Conservation (phyloP, 2,329 filamentous ascomycete species). For the Karstenula rhodostoma region DNA sequence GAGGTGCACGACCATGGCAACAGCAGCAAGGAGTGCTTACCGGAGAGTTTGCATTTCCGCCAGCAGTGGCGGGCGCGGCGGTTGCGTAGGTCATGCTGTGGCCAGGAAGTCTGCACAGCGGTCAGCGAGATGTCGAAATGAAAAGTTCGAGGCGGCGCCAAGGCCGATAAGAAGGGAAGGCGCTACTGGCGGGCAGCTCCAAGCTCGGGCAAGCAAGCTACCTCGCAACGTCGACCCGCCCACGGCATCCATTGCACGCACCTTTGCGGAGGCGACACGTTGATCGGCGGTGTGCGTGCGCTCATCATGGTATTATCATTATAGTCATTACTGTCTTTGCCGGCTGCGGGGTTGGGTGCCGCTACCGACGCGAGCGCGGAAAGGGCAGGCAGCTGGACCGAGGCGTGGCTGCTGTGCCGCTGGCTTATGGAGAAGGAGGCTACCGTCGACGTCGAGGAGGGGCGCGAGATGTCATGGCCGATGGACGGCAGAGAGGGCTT, state of each 20-base stretch:
- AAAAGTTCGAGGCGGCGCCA: conserved; percentile 44
- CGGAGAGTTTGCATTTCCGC: conserved; percentile 67
- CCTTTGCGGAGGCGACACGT: conserved; percentile 40
- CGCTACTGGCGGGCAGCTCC: conserved; percentile 28
- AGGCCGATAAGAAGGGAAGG: conserved; percentile 40
- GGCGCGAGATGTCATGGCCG: conserved; percentile 60
- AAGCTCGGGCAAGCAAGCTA: neutral
- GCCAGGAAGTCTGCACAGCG: conserved; percentile 50
- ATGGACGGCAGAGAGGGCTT: conserved; percentile 58
- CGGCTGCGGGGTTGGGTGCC: conserved; percentile 58
- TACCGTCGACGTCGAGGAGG: conserved; percentile 61
- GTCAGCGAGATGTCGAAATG: conserved; percentile 39
- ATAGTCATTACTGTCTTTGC: conserved; percentile 50
- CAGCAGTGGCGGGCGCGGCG: conserved; percentile 70
- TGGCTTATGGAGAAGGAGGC: conserved; percentile 51
- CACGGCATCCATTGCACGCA: conserved; percentile 25
- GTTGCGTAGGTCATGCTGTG: conserved; percentile 68
- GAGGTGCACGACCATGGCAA: neutral
- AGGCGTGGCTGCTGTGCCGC: conserved; percentile 50
- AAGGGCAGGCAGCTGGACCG: conserved; percentile 62
- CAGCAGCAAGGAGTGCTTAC: conserved; percentile 51
- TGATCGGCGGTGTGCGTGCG: conserved; percentile 36
- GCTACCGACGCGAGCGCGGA: conserved; percentile 68
- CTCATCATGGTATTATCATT: conserved; percentile 31
- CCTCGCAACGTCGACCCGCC: neutral